These are phyloP conservation scores for Roridomyces roridus DNA, from an alignment of 768 basidiomycete species.

Conservation along the genomic window DNA sequence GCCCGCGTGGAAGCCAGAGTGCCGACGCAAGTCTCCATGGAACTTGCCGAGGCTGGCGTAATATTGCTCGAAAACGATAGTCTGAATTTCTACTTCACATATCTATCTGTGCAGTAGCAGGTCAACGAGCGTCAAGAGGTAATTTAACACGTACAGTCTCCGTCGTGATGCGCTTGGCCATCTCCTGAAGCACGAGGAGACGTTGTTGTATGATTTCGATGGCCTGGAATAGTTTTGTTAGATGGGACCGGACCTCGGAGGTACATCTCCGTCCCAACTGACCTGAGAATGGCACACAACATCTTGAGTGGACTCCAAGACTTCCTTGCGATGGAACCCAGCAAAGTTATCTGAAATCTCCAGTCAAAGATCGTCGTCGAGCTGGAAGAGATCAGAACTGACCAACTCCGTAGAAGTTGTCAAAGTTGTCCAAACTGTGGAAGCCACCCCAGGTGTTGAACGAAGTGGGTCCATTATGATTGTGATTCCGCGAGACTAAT, in stretches of 20 bases:
- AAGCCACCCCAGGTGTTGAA: slow-evolving; percentile 45
- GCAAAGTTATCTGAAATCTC: slow-evolving; percentile 42
- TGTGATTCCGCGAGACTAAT: slow-evolving; percentile 14
- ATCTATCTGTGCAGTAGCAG: too few species aligned
- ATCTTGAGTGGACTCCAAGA: slow-evolving; percentile 39
- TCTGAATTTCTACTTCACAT: slow-evolving; percentile 58
- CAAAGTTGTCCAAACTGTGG: slow-evolving; percentile 44
- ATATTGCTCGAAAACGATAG: slow-evolving; percentile 51
- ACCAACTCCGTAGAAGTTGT: slow-evolving; percentile 49
- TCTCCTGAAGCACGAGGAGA: slow-evolving; percentile 50
- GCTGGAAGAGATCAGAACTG: background rate
- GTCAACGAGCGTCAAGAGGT: too few species aligned
- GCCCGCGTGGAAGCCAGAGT: slow-evolving; percentile 44
- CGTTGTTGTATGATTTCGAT: slow-evolving; percentile 53
- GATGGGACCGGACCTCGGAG: too few species aligned
- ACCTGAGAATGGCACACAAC: slow-evolving; percentile 45
- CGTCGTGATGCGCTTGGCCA: slow-evolving; percentile 54
- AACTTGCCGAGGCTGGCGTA: slow-evolving; percentile 46
- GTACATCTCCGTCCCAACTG: too few species aligned
- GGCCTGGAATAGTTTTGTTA: slow-evolving; percentile 3
- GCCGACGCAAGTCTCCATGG: slow-evolving; percentile 46
- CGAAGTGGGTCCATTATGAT: slow-evolving; percentile 17
- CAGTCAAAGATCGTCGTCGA: background rate
- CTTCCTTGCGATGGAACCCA: slow-evolving; percentile 40
- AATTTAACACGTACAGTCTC: too few species aligned